phyloP scores from a whole-genome alignment of 2,329 filamentous ascomycete genomes.

The Basipetospora chlamydospora region DNA sequence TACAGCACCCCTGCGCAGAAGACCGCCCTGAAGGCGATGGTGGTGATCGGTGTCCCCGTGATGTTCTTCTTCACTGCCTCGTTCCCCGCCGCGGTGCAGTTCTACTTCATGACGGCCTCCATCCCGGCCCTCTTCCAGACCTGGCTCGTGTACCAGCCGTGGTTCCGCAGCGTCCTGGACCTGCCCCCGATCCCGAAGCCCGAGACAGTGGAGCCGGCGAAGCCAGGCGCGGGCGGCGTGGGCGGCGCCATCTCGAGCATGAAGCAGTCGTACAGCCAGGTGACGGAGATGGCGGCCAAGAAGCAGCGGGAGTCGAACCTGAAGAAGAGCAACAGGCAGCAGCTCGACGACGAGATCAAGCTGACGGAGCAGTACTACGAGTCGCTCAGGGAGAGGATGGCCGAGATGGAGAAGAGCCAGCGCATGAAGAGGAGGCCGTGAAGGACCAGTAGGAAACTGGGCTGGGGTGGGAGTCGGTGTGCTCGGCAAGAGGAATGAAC shows the following conservation, averaged over 20 bases:
- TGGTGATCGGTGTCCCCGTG: constrained; percentile 26
- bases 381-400: constrained; percentile 12
- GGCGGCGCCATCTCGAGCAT: constrained; percentile 12
- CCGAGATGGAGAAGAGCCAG: constrained; percentile 23
- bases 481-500: no score
- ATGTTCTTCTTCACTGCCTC: constrained; percentile 30
- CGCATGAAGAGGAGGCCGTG: constrained; percentile 11
- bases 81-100: constrained; percentile 32
- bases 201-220: constrained; percentile 3
- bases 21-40: constrained; percentile 26
- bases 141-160: constrained; percentile 21
- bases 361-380: constrained; percentile 14
- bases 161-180: constrained; percentile 22
- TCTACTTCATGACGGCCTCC: constrained; percentile 29
- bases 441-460: no score
- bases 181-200: constrained; percentile 20
- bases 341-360: constrained; percentile 21
- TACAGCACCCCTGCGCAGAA: constrained; percentile 18
- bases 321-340: constrained; percentile 20
- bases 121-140: constrained; percentile 19
- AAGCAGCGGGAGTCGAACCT: constrained; percentile 19
- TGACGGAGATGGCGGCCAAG: constrained; percentile 19
- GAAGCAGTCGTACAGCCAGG: constrained; percentile 22
- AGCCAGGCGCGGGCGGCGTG: not conserved
- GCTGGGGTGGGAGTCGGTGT: no score